Percentiles rank a stretch among this genome's conserved stretches.
Evolutionary conservation across 176 grass and related monocot genomes (phyloP).

Genomic region (Raddia guianensis): DNA sequence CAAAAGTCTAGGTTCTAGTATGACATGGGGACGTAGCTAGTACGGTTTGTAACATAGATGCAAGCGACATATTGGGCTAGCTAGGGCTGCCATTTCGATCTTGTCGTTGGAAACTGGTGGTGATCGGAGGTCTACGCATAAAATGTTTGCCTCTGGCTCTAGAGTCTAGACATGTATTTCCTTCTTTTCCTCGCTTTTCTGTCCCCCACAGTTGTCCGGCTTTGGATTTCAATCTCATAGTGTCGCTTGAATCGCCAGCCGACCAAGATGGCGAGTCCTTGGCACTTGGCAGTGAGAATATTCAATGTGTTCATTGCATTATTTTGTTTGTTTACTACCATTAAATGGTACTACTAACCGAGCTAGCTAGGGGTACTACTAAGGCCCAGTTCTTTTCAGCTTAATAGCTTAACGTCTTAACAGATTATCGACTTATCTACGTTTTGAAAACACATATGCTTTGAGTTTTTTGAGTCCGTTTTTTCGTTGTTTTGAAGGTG

Average conservation of each 20-base stretch:
- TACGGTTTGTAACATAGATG: conserved; percentile 24
- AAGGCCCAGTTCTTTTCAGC: too few relatives aligned
- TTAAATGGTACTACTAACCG: neutral
- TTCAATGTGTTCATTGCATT: conserved; percentile 24
- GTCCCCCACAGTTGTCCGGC: neutral
- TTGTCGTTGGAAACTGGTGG: conserved; percentile 29
- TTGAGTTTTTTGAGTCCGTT: too few relatives aligned
- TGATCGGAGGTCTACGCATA: conserved; percentile 29
- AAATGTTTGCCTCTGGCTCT: conserved; percentile 48
- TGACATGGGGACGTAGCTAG: conserved; percentile 26
- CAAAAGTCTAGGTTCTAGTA: conserved; percentile 46
- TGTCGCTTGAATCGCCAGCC: conserved; percentile 24
- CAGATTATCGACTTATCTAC: too few relatives aligned
- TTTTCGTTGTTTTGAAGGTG: too few relatives aligned
- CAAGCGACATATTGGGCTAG: conserved; percentile 32
- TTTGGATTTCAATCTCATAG: conserved; percentile 28
- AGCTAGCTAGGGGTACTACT: too few relatives aligned
- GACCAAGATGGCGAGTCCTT: neutral
- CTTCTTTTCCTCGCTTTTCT: conserved; percentile 21
- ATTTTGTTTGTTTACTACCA: neutral
- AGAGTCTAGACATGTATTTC: conserved; percentile 42
- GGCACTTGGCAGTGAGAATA: conserved; percentile 26
- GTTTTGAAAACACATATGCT: too few relatives aligned
- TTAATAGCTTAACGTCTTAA: too few relatives aligned
- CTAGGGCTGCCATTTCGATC: conserved; percentile 41